Conservation (phyloP, 2,329 filamentous ascomycete genomes). For the Plectosphaerella cucumerina region DNA sequence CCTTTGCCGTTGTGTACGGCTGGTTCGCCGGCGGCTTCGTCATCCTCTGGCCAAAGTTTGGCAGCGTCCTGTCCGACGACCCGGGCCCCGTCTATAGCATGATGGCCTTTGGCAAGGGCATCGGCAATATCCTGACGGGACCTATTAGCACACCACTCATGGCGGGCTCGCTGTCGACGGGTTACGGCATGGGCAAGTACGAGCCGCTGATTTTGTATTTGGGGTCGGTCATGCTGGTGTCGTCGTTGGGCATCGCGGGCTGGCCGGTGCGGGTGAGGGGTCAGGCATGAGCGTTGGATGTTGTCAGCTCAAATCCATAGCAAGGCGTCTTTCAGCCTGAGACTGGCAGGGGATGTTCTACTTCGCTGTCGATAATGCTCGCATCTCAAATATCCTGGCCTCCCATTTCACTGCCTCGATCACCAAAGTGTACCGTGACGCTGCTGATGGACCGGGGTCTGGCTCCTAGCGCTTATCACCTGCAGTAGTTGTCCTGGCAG, state of each 20-base stretch:
- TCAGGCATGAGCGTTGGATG: too few relatives aligned
- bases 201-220: constrained; percentile 9
- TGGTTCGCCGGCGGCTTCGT: constrained; percentile 46
- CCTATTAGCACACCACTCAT: constrained; percentile 18
- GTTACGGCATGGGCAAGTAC: constrained; percentile 8
- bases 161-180: constrained; percentile 6
- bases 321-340: too few relatives aligned
- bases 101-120: constrained; percentile 23
- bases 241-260: constrained; percentile 6
- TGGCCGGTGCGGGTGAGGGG: constrained; percentile 6
- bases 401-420: too few relatives aligned
- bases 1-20: constrained; percentile 51
- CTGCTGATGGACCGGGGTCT: too few relatives aligned
- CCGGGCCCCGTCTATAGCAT: constrained; percentile 19
- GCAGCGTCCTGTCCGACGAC: constrained; percentile 19
- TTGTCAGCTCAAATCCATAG: too few relatives aligned
- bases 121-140: constrained; percentile 21
- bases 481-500: too few relatives aligned
- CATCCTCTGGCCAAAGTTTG: constrained; percentile 21
- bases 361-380: too few relatives aligned
- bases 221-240: constrained; percentile 9
- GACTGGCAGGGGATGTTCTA: too few relatives aligned
- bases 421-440: too few relatives aligned
- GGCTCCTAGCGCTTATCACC: too few relatives aligned
- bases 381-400: too few relatives aligned